Evolutionary conservation across 331 rosid species (phyloP).

Genomic region (Prunus yedoensis): DNA sequence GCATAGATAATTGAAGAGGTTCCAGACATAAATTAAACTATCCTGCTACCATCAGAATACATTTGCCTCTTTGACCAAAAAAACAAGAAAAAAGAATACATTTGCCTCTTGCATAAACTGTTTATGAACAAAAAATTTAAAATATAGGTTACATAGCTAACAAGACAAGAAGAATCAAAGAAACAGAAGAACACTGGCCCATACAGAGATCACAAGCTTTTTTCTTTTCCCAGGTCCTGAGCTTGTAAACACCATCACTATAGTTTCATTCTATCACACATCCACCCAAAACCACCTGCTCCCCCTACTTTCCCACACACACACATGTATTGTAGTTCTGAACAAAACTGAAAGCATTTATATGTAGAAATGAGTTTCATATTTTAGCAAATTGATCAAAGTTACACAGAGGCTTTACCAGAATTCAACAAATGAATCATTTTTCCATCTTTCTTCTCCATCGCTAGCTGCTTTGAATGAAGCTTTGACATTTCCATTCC

Average conservation of each 20-base stretch:
- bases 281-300: background rate
- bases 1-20: background rate
- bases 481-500: slow-evolving; percentile 28
- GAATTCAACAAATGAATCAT: slow-evolving; percentile 7
- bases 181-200: background rate
- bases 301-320: background rate
- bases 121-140: background rate
- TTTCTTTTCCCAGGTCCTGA: background rate
- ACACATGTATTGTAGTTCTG: background rate
- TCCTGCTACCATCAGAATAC: background rate
- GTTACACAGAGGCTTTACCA: slow-evolving; percentile 14
- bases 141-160: background rate
- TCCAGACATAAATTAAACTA: background rate
- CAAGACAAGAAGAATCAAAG: background rate
- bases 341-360: background rate
- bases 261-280: background rate
- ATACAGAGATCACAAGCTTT: background rate
- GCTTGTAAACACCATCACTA: background rate
- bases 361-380: background rate
- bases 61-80: background rate
- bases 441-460: slow-evolving; percentile 19
- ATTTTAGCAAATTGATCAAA: background rate
- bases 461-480: slow-evolving; percentile 18
- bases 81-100: background rate
- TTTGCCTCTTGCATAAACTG: background rate